A percentile compares a stretch with the other conserved stretches of the same genome.
phyloP scores from a whole-genome alignment of 352 stramenopile genomes.

The Phytophthora palmivora region DNA sequence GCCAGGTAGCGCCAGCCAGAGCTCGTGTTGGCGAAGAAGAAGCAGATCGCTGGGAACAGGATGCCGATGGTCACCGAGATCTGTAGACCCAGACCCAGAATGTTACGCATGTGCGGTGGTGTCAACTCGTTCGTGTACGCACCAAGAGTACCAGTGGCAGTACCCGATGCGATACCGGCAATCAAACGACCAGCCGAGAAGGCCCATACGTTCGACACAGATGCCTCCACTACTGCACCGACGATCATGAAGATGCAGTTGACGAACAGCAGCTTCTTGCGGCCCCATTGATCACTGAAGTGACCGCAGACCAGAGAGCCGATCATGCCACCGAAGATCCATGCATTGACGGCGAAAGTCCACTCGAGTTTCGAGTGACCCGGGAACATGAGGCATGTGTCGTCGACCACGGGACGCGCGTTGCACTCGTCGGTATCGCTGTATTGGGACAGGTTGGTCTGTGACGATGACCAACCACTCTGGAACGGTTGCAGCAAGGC shows the following conservation, averaged over 20 bases:
- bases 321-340: slow-evolving; percentile 62
- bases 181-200: slow-evolving; percentile 25
- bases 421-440: slow-evolving; percentile 50
- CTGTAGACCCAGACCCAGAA: slow-evolving; percentile 37
- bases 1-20: slow-evolving; percentile 30
- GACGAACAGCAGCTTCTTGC: slow-evolving; percentile 39
- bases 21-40: slow-evolving; percentile 26
- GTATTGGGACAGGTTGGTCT: slow-evolving; percentile 56
- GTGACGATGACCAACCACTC: slow-evolving; percentile 58
- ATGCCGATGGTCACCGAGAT: slow-evolving; percentile 34
- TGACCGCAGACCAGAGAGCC: slow-evolving; percentile 44
- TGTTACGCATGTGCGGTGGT: slow-evolving; percentile 24
- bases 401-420: slow-evolving; percentile 12
- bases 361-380: slow-evolving; percentile 24
- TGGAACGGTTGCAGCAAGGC: slow-evolving; percentile 51
- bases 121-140: slow-evolving; percentile 28
- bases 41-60: slow-evolving; percentile 25
- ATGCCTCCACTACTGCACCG: slow-evolving; percentile 32
- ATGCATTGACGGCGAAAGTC: slow-evolving; percentile 37
- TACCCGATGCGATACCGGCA: slow-evolving; percentile 16
- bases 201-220: slow-evolving; percentile 27
- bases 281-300: slow-evolving; percentile 36
- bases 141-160: slow-evolving; percentile 16
- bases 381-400: slow-evolving; percentile 20
- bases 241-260: slow-evolving; percentile 43